A percentile compares a stretch with the other conserved stretches of the same genome.
These are phyloP conservation scores for Echria macrotheca DNA, from an alignment of 495 filamentous ascomycete genomes.

Conservation along the genomic window DNA sequence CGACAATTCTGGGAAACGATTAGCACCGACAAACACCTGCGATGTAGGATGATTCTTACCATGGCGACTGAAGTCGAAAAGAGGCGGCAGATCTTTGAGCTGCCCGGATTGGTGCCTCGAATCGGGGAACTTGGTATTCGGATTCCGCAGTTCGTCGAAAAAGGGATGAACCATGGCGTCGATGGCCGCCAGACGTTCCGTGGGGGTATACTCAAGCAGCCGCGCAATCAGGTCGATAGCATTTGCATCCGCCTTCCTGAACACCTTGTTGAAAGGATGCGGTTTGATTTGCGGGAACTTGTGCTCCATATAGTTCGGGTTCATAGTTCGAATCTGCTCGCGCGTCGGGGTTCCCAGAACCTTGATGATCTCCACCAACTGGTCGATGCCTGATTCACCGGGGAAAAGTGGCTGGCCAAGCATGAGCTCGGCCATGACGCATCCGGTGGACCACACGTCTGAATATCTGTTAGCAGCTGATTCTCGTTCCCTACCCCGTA, in stretches of 20 bases:
- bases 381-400: constrained; percentile 98
- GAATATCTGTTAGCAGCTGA: too few species aligned
- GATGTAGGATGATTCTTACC: too few species aligned
- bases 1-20: constrained; percentile 68
- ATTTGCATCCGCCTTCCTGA: constrained; percentile 85
- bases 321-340: constrained; percentile 99
- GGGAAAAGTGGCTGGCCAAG: constrained; percentile 97
- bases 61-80: constrained; percentile 92
- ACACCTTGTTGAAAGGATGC: constrained; percentile 98
- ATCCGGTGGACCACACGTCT: constrained; percentile 99
- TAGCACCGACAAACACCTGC: too few species aligned
- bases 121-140: constrained; percentile 81
- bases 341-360: constrained; percentile 96
- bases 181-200: constrained; percentile 86
- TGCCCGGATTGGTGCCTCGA: constrained; percentile 78
- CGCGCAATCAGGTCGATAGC: constrained; percentile 94
- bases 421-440: constrained; percentile 99
- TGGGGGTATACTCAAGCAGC: constrained; percentile 93
- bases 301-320: constrained; percentile 99
- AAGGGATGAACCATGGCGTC: constrained; percentile 98
- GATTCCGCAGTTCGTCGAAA: constrained; percentile 94
- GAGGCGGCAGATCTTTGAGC: constrained; percentile 70
- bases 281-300: constrained; percentile 99
- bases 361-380: constrained; percentile 99
- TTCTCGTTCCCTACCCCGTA: too few species aligned